phyloP scores from a whole-genome alignment of 2,329 filamentous ascomycete genomes.

The Fusarium setosum region DNA sequence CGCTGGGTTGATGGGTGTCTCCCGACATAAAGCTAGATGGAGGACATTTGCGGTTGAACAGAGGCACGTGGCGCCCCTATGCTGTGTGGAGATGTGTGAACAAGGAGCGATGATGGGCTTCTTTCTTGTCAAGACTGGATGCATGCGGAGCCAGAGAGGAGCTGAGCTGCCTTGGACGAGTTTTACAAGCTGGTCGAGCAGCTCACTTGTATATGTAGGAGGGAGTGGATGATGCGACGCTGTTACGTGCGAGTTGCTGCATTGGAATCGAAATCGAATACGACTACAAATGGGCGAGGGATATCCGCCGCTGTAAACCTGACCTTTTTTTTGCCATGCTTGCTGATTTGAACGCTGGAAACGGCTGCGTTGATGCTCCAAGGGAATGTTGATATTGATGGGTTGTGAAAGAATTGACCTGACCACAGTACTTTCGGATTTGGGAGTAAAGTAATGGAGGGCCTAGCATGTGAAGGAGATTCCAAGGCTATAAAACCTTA shows the following conservation, averaged over 20 bases:
- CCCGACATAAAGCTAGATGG: constrained; percentile 1
- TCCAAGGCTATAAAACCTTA: too few relatives aligned
- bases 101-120: constrained; percentile 10
- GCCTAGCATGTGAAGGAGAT: too few relatives aligned
- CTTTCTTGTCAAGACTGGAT: constrained; percentile 1
- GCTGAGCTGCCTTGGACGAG: background rate
- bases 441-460: background rate
- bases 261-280: constrained; percentile 25
- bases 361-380: too few relatives aligned
- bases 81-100: constrained; percentile 6
- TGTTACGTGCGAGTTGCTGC: constrained; percentile 1
- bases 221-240: background rate
- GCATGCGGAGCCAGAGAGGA: constrained; percentile 1
- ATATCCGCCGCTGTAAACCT: background rate
- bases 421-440: background rate
- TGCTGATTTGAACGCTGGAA: too few relatives aligned
- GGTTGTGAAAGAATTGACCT: too few relatives aligned
- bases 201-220: constrained; percentile 11
- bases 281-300: constrained; percentile 4
- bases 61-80: constrained; percentile 1
- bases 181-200: constrained; percentile 3
- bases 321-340: background rate
- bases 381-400: background rate
- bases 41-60: background rate
- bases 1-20: background rate